Base-by-base conservation (phyloP, 306 rosid species). In the Erythrophleum fordii region DNA sequence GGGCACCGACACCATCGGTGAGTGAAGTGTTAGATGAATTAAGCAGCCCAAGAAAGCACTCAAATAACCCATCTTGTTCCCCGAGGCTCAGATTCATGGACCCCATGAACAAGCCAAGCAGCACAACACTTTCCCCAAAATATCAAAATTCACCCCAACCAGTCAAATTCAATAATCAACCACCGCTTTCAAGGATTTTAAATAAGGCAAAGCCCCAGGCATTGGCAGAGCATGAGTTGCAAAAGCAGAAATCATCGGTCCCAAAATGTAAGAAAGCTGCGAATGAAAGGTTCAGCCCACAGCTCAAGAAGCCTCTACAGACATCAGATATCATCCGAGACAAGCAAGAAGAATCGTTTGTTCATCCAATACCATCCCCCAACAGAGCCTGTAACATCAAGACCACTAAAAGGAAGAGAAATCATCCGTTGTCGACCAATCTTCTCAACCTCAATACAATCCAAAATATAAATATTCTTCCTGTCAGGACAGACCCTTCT, bases 261-360 rank as follows among this genome's bases (percentile, higher is more conserved):
- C 76, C 81, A 46, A 90, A 72, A 67, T 69, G 85, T 17, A 77
- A 71, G 35, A 83, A 59, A 9, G 45, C 8, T 1, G 83, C 17
- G 0, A 72, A 85, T 78, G 94, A 88, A 52, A 90, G 80, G 80
- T 84, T 85, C 80, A 53, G 83, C 75, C 73, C 90, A n/a, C 79
- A 81, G 82, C 28, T 82, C 49, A 88, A 82, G 79, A 94, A 83
- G 79, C 82, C 83, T 53, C 84, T 83, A 25, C 89, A 90, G 55
- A 87, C 85, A 41, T 45, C 87, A 35, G 90, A 86, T 35, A 71
- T 84, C 13, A 70, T 81, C 62, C 72, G 85, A 77, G 83, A 87
- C 71, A 87, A 84, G 84, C 87, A 90, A 76, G 91, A 89, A 71
- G 96, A 92, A 68, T n/a, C 92, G 26, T 92, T 90, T 77, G 87